Base-by-base conservation (phyloP, 2,329 filamentous ascomycete species). In the Botrytis fabae region DNA sequence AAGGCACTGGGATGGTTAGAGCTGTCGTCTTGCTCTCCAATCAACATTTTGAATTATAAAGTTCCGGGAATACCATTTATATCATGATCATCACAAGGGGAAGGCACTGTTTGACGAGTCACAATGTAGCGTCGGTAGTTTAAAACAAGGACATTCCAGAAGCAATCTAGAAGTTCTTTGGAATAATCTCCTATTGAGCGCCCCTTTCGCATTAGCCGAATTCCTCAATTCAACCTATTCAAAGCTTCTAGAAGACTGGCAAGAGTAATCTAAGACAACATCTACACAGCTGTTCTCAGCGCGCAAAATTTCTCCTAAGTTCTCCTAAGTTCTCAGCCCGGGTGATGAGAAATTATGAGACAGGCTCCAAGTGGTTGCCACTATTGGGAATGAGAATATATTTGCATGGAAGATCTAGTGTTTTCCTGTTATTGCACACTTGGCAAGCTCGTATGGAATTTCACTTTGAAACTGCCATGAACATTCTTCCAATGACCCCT, bases 1-100 rank as follows among this genome's bases (percentile, higher is more conserved):
- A 66, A 44, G 78, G 78, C 1, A 60, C 44, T 7, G 78, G 78
- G 7, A 77, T 73, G n/a, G 69, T 77, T 25, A 74, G 78, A 70
- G 63, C 70, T 61, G 70, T 71, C 35, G 70, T 71, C 44, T 66
- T 71, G 38, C 28, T 62, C 35, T 46, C 62, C 20, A 69, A 57
- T 69, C 48, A 59, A n/a, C 18, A 57, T 38, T 69, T 57, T 57
- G 4, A 57, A 38, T 18, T 32, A 12, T 57, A 69, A 28, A 4
- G 9, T 16, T 69, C 20, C 20, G 10, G 16, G 32, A 22, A 42
- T 57, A 3, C 25, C 46, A 16, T 51, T 40, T 25, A 22, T 54
- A 16, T 16, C 16, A 51, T 69, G 6, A 9, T 32, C 20, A 22
- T 57, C 35, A 57, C 40, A 54, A 5, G 16, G 9, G 10, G 16